Evolutionary conservation across 306 rosid species (phyloP).

Genomic region (Quercus glauca): DNA sequence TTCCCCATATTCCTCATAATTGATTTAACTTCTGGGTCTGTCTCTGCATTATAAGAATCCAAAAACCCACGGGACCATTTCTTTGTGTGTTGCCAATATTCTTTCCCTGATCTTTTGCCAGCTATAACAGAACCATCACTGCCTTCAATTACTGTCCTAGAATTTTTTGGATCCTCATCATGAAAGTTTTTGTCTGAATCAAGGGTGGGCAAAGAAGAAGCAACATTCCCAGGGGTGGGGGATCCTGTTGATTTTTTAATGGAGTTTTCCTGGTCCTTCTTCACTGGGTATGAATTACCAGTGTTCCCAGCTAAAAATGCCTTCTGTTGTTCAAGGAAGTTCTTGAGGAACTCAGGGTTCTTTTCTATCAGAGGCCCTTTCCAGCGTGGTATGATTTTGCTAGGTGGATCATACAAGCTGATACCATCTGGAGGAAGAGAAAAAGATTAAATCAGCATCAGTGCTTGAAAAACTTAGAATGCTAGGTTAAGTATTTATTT

Average conservation of each 20-base stretch:
- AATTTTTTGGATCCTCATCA: conserved; percentile 28
- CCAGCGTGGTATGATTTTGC: conserved; percentile 89
- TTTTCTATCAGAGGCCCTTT: conserved; percentile 75
- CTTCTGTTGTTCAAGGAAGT: conserved; percentile 54
- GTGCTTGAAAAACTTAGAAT: conserved; percentile 9
- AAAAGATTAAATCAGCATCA: conserved; percentile 22
- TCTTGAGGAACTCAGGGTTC: conserved; percentile 60
- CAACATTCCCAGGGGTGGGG: conserved; percentile 30
- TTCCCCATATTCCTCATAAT: conserved; percentile 77
- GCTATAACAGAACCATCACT: conserved; percentile 82
- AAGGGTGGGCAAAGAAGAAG: conserved; percentile 21
- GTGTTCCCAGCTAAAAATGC: conserved; percentile 32
- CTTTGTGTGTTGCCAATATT: conserved; percentile 96
- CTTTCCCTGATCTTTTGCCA: conserved; percentile 90
- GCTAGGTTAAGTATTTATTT: conserved; percentile 1
- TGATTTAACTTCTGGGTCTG: conserved; percentile 82
- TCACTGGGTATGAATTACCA: conserved; percentile 26
- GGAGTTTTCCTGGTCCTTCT: conserved; percentile 38
- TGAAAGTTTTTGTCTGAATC: conserved; percentile 22
- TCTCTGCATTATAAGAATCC: conserved; percentile 79
- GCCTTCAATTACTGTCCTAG: conserved; percentile 70
- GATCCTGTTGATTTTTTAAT: conserved; percentile 41
- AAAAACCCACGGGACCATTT: conserved; percentile 89
- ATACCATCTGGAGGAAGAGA: conserved; percentile 63
- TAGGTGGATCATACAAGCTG: conserved; percentile 81